Evolutionary conservation across 345 rosid genomes (phyloP).

Genomic region (Capsella bursapastoris): DNA sequence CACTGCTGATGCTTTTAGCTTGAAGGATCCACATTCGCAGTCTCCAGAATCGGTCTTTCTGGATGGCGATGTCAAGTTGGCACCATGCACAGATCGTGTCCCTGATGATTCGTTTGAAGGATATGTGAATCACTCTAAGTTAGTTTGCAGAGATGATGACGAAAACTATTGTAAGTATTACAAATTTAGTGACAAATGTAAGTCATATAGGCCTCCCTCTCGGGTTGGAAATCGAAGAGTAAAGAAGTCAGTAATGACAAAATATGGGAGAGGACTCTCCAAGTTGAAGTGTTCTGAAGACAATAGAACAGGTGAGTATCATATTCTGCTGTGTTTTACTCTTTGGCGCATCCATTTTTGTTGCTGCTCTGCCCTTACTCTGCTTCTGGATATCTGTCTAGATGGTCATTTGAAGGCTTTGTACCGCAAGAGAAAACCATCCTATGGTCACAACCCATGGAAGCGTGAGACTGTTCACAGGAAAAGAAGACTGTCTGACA

Average conservation of each 20-base stretch:
- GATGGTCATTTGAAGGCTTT: conserved; percentile 63
- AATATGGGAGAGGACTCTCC: conserved; percentile 71
- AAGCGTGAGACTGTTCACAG: conserved; percentile 56
- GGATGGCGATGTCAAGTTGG: conserved; percentile 49
- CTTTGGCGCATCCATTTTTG: conserved; percentile 11
- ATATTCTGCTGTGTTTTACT: conserved; percentile 20
- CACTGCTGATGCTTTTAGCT: conserved; percentile 30
- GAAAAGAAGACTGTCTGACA: conserved; percentile 67
- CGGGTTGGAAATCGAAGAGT: conserved; percentile 61
- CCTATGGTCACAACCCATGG: conserved; percentile 51
- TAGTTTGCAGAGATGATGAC: conserved; percentile 78
- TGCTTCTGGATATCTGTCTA: conserved; percentile 35
- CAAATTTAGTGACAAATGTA: conserved; percentile 55
- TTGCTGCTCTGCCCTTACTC: conserved; percentile 23
- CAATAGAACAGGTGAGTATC: conserved; percentile 64
- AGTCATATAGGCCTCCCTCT: conserved; percentile 64
- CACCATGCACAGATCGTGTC: conserved; percentile 41
- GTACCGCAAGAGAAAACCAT: conserved; percentile 62
- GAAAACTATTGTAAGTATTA: conserved; percentile 65
- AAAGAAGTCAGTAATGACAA: conserved; percentile 64
- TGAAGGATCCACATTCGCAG: conserved; percentile 49
- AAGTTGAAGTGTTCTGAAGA: conserved; percentile 61
- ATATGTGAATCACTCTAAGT: conserved; percentile 55
- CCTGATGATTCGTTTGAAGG: conserved; percentile 52
- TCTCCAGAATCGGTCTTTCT: conserved; percentile 47